Evolutionary conservation across 176 grass and related monocot genomes (phyloP).

Genomic region (Carex myosuroides): DNA sequence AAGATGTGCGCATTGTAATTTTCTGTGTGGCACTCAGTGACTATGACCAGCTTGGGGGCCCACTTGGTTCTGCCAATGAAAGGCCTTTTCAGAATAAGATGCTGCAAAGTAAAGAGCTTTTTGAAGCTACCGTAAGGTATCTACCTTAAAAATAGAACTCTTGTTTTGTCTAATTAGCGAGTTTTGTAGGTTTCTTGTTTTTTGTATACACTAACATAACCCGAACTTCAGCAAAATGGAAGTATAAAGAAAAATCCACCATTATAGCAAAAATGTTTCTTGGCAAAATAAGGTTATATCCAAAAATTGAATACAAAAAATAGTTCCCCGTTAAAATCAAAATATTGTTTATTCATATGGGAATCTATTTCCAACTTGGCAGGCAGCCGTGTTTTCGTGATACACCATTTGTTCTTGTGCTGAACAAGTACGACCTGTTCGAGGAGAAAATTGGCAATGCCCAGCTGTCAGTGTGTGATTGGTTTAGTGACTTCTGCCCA

Average conservation of each 20-base stretch:
- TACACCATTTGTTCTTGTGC: conserved; percentile 75
- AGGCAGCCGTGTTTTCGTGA: conserved; percentile 77
- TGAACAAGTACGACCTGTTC: conserved; percentile 90
- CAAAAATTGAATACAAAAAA: background rate
- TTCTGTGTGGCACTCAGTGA: conserved; percentile 79
- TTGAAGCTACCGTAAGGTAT: conserved; percentile 84
- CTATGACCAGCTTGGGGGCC: conserved; percentile 50
- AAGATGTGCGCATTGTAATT: conserved; percentile 82
- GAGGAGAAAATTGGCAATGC: conserved; percentile 68
- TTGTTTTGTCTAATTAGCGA: background rate
- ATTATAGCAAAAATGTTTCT: background rate
- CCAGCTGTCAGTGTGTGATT: conserved; percentile 50
- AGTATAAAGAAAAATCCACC: background rate
- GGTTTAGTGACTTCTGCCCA: conserved; percentile 79
- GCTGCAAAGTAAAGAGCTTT: conserved; percentile 82
- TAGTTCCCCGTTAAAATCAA: background rate
- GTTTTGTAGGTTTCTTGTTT: background rate
- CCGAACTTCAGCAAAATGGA: background rate
- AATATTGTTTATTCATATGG: background rate
- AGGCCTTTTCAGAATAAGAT: conserved; percentile 65
- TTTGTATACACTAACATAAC: background rate
- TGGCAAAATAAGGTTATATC: background rate
- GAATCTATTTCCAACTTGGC: background rate
- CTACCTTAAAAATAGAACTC: background rate
- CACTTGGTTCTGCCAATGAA: conserved; percentile 22